Percentiles rank a stretch among this genome's conserved stretches.
Conservation (phyloP, 371 early-diverging fungal species). For the Haplosporangium sp. region DNA sequence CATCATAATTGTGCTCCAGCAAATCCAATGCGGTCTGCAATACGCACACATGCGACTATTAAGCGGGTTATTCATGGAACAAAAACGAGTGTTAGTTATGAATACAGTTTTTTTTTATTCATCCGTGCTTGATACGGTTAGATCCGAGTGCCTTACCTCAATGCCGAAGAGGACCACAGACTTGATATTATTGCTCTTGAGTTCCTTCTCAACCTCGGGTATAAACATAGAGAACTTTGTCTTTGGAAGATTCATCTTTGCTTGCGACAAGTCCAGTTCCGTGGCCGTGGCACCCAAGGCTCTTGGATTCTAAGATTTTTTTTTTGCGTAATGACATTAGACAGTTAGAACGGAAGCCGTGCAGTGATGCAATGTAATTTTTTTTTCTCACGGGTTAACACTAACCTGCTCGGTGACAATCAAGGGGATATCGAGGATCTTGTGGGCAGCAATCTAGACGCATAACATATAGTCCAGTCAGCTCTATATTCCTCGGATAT, state of each 20-base stretch:
- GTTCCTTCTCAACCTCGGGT: constrained; percentile 70
- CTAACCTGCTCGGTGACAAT: constrained; percentile 93
- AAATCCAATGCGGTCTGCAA: constrained; percentile 93
- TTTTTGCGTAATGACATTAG: not conserved
- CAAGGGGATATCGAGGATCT: constrained; percentile 82
- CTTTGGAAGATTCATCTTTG: constrained; percentile 71
- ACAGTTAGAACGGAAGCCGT: no score
- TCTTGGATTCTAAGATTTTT: constrained; percentile 62
- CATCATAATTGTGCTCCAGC: constrained; percentile 77
- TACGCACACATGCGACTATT: constrained; percentile 92
- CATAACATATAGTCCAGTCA: not conserved
- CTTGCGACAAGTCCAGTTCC: constrained; percentile 79
- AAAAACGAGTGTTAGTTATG: not conserved
- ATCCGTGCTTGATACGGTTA: not conserved
- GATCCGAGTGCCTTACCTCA: constrained; percentile 72
- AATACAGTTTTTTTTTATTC: not conserved
- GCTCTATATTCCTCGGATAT: no score
- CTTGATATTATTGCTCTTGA: constrained; percentile 59
- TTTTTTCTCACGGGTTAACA: constrained; percentile 38
- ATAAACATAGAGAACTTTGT: constrained; percentile 93
- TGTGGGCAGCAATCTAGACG: constrained; percentile 68
- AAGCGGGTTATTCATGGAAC: not conserved
- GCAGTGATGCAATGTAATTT: not conserved
- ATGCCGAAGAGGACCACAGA: constrained; percentile 92
- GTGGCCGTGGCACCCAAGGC: constrained; percentile 85